Base-by-base conservation (phyloP, 2,329 filamentous ascomycete genomes). In the Colletotrichum viniferum region DNA sequence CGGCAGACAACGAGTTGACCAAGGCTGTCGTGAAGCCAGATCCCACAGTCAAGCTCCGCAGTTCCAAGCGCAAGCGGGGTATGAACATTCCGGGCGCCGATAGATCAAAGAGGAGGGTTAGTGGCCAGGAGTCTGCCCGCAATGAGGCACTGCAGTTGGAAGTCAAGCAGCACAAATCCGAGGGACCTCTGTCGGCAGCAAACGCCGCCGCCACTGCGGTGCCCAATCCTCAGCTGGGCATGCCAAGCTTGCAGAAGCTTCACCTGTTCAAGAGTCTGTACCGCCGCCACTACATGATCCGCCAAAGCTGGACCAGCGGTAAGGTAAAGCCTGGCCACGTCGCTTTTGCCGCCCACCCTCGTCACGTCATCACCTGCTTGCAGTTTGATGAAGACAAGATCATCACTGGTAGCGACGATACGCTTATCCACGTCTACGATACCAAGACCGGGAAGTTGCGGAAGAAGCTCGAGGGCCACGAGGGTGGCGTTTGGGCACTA, bases 341-440 rank as follows among this genome's bases (percentile, higher is more conserved):
- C 74, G 97, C 97, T 6, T 98, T 99, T 84, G 93, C 95, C n/a
- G 97, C 97, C 7, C 97, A 99, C 82, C 95, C 97, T 76, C 93
- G 95, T 38, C 96, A 98, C 86, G 97, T 99, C 76, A 98, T 99
- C 68, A 99, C 97, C 18, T 99, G 97, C 82, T 89, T 99, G 69
- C 96, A 99, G 83, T 99, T 99, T 80, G 97, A 99, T 81, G 95
- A 96, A 64, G 96, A 99, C 87, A 98, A 98, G 85, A 98, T 99
- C 79, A 90, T 99, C 79, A 99, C 97, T 2, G 97, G 97, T 30
- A 98, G 96, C 81, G 97, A 99, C 82, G 97, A 99, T 82, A 98
- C 96, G 5, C 93, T 98, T 77, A 99, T 99, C 80, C 96, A 99
- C 80, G 96, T 99, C 36, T 99, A 98, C 83, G 96, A 98, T 82